A percentile compares a stretch with the other conserved stretches of the same genome.
Evolutionary conservation across 805 yeast genomes (phyloP).

Genomic region (Yarrowia sp.): DNA sequence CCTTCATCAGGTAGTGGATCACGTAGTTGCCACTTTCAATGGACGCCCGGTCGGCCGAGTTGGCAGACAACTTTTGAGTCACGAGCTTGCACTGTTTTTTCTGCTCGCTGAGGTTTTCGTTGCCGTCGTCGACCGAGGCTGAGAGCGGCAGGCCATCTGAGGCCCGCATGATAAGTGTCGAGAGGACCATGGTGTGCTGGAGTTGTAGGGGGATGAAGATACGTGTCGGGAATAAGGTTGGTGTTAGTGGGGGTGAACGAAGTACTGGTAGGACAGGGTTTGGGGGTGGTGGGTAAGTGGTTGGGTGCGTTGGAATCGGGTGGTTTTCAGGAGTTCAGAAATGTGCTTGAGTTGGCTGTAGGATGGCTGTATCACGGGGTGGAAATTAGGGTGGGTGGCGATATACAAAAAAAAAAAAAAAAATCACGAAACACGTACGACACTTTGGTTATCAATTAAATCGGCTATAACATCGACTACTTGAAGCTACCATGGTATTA

Average conservation of each 20-base stretch:
- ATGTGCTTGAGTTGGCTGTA: no score
- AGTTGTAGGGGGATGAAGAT: neutral
- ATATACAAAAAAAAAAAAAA: no score
- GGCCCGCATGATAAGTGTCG: constrained; percentile 56
- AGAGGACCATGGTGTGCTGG: constrained; percentile 53
- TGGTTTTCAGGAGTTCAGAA: no score
- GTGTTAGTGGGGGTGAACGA: neutral
- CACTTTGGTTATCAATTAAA: no score
- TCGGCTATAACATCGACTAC: no score
- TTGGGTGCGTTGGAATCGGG: no score
- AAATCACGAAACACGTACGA: no score
- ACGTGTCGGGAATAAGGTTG: neutral
- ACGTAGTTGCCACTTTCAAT: constrained; percentile 72
- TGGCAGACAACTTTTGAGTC: constrained; percentile 69
- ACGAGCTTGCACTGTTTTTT: constrained; percentile 81
- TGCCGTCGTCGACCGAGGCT: constrained; percentile 85
- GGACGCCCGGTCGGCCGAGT: constrained; percentile 80
- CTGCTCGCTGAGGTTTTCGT: constrained; percentile 61
- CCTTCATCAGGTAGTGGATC: constrained; percentile 66
- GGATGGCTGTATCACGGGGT: no score
- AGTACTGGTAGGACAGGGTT: neutral
- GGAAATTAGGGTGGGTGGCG: no score
- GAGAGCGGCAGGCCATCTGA: constrained; percentile 74
- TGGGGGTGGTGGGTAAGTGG: neutral
- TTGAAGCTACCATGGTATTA: no score